A percentile compares a stretch with the other conserved stretches of the same genome.
Conservation (phyloP, 1,284 basidiomycete species). For the Meira nashicola region DNA sequence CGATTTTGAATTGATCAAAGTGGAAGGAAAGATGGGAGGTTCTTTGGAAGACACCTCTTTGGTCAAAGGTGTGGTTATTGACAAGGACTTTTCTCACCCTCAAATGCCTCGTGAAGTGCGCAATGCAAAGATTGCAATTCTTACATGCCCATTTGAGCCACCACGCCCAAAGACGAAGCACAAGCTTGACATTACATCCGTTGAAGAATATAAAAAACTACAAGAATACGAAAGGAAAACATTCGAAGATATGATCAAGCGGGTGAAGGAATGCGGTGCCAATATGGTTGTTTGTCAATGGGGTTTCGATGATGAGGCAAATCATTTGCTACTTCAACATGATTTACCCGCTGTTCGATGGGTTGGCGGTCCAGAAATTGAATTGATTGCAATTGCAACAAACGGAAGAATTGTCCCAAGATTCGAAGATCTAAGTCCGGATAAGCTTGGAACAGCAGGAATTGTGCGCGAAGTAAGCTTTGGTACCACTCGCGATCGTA, state of each 20-base stretch:
- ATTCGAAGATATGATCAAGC: constrained; percentile 93
- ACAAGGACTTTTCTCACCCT: constrained; percentile 99
- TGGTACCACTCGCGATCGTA: constrained; percentile 95
- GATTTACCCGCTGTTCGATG: constrained; percentile 95
- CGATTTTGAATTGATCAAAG: constrained; percentile 97
- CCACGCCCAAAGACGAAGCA: constrained; percentile 99
- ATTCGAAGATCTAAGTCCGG: constrained; percentile 86
- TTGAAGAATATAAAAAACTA: constrained; percentile 96
- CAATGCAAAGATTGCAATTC: constrained; percentile 89
- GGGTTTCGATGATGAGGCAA: constrained; percentile 99
- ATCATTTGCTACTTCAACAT: constrained; percentile 95
- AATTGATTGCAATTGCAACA: constrained; percentile 97
- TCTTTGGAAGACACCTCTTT: constrained; percentile 88
- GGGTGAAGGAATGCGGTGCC: constrained; percentile 94
- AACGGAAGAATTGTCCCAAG: constrained; percentile 96
- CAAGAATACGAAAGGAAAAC: constrained; percentile 92
- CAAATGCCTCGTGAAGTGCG: constrained; percentile 87
- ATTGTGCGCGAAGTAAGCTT: constrained; percentile 89
- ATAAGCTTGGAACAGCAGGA: constrained; percentile 88
- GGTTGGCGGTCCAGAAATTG: constrained; percentile 98
- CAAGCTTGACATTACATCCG: constrained; percentile 92
- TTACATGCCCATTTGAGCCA: constrained; percentile 98
- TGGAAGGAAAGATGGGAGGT: constrained; percentile 96
- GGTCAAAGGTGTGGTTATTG: constrained; percentile 91
- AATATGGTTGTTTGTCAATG: constrained; percentile 99